Evolutionary conservation across 768 basidiomycete species (phyloP), one percentile per base, ranked within the genome.

Genomic region (Leccinum imitatum): DNA sequence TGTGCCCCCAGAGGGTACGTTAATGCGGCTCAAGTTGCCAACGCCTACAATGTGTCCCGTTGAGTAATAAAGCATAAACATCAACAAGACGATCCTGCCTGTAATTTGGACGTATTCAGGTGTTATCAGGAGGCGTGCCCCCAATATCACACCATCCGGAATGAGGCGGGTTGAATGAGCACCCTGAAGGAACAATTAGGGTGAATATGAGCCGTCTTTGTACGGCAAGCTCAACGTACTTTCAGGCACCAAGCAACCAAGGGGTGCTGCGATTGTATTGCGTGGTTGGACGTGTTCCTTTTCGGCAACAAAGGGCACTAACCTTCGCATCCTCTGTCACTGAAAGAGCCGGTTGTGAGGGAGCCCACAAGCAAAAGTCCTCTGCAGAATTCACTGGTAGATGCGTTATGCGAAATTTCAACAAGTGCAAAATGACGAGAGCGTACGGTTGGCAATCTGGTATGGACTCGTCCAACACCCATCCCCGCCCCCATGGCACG

Each of bases 51-150:
- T 30, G 55, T 50, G 55, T 50, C 46, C 30, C 23, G 21, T 57
- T 68, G 65, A 70, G 21, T 62, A 57, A 31, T 63, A 65, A 13
- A 19, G 64, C 64, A 27, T 70, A 65, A 46, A 23, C 64, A 65
- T 10, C 63, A 59, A 6, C 15, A 27, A 2, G 54, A 53, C 23
- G 14, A 60, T 69, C 39, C 52, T 55, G 77, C 87, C 91, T 41
- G 84, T 86, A 56, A 91, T 75, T 67, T 89, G 89, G 35, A 90
- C 78, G 70, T 85, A 91, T 70, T 87, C 86, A n/a, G 88, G 85
- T 0, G 90, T 90, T 62, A 83, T 78, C 5, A 90, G 79, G 69
- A 90, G 83, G 68, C 87, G 88, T 17, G 83, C 87, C 54, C 85
- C 85, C 1, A 75, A 78, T 65, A 91, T 83, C n/a, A 86, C 74